phyloP scores from a whole-genome alignment of 352 stramenopile species.

The Blastocystis sp. region DNA sequence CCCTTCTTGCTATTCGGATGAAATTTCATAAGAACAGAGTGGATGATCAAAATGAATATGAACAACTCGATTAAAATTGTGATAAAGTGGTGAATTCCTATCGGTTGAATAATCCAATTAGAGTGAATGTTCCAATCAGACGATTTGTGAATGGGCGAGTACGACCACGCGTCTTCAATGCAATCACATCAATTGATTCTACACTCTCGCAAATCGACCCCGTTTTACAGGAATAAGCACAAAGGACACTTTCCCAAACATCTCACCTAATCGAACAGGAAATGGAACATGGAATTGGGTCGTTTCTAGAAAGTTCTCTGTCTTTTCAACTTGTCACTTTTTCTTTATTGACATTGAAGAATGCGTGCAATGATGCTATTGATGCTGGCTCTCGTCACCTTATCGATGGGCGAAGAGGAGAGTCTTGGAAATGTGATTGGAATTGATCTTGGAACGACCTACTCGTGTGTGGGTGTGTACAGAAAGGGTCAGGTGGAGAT shows the following conservation, averaged over 20 bases:
- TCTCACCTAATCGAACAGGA: not conserved
- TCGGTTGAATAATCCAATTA: too few relatives aligned
- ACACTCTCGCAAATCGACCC: too few relatives aligned
- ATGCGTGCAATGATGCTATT: constrained; percentile 45
- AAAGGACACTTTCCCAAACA: not conserved
- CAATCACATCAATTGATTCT: too few relatives aligned
- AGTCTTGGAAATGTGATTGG: constrained; percentile 73
- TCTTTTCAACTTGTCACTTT: not conserved
- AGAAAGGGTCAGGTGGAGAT: constrained; percentile 89
- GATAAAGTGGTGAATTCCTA: too few relatives aligned
- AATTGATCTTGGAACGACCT: constrained; percentile 91
- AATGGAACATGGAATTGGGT: not conserved
- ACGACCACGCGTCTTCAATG: too few relatives aligned
- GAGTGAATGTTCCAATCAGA: too few relatives aligned
- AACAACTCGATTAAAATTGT: too few relatives aligned
- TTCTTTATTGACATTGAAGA: constrained; percentile 43
- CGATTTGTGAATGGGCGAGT: too few relatives aligned
- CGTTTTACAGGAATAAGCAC: too few relatives aligned
- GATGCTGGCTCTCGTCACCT: constrained; percentile 9
- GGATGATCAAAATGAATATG: too few relatives aligned
- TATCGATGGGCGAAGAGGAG: constrained; percentile 40
- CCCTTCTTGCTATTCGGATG: too few relatives aligned
- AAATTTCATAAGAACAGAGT: too few relatives aligned
- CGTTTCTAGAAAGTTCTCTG: not conserved
- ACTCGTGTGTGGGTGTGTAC: constrained; percentile 86